Percentiles rank a stretch among this genome's conserved stretches.
Conservation (phyloP, 345 rosid genomes). For the Eucalyptus tenuipes region DNA sequence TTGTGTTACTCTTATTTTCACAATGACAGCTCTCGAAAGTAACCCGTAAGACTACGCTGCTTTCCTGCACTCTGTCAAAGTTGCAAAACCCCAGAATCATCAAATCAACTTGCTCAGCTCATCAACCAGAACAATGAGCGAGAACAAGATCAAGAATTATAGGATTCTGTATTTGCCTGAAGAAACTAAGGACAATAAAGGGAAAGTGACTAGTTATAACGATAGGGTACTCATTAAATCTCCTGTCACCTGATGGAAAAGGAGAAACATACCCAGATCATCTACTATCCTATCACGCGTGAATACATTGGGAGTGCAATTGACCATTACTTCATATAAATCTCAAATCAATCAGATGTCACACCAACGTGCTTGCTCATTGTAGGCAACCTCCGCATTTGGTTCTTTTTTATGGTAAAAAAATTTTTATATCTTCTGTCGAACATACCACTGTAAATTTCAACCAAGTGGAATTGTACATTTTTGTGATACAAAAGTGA, state of each 20-base stretch:
- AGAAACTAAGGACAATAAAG: background rate
- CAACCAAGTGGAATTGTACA: background rate
- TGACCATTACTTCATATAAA: background rate
- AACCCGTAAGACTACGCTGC: background rate
- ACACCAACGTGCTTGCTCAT: background rate
- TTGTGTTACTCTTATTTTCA: background rate
- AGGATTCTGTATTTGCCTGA: background rate
- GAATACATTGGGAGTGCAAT: background rate
- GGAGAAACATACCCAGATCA: background rate
- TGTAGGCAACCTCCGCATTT: background rate
- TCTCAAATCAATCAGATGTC: background rate
- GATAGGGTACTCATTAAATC: background rate
- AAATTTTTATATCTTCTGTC: background rate
- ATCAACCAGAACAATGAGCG: background rate
- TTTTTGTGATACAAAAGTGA: background rate
- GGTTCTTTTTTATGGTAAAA: background rate
- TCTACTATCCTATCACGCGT: background rate
- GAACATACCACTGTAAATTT: background rate
- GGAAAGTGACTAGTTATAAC: background rate
- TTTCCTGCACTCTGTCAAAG: background rate
- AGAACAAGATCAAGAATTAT: background rate
- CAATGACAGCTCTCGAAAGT: background rate
- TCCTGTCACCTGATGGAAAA: background rate
- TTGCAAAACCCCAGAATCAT: background rate
- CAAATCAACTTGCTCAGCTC: background rate